phyloP scores from a whole-genome alignment of 2,329 filamentous ascomycete species.

The Ophiostoma quercus region DNA sequence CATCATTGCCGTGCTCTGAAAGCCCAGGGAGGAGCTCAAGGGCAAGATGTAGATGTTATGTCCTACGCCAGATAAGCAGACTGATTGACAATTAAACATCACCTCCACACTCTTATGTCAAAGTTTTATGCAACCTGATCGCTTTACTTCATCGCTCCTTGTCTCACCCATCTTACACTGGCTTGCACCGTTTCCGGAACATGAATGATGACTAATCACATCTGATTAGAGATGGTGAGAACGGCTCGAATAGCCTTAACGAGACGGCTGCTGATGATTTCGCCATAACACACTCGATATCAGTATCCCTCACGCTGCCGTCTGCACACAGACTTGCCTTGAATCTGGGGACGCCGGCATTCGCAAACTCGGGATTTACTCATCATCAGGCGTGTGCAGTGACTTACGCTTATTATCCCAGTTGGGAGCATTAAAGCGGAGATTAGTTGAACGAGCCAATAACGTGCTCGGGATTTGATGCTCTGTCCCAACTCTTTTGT shows the following conservation, averaged over 20 bases:
- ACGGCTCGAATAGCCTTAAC: too few species aligned
- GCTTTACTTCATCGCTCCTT: too few species aligned
- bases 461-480: constrained; percentile 18
- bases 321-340: background rate
- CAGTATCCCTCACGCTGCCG: background rate
- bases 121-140: too few species aligned
- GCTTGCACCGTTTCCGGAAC: background rate
- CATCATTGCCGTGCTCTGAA: too few species aligned
- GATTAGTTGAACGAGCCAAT: background rate
- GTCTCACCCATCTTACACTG: too few species aligned
- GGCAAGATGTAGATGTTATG: too few species aligned
- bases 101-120: too few species aligned
- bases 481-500: background rate
- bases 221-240: background rate
- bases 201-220: background rate
- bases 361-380: constrained; percentile 22
- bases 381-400: constrained; percentile 4
- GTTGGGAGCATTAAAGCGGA: background rate
- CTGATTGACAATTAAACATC: too few species aligned
- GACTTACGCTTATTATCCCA: background rate
- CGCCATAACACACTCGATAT: too few species aligned
- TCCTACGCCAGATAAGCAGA: too few species aligned
- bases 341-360: constrained; percentile 16
- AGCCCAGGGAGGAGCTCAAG: too few species aligned
- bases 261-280: too few species aligned